Evolutionary conservation across 2,329 filamentous ascomycete genomes (phyloP), one percentile per base, ranked within the genome.

Genomic region (Cladosporium sp.): DNA sequence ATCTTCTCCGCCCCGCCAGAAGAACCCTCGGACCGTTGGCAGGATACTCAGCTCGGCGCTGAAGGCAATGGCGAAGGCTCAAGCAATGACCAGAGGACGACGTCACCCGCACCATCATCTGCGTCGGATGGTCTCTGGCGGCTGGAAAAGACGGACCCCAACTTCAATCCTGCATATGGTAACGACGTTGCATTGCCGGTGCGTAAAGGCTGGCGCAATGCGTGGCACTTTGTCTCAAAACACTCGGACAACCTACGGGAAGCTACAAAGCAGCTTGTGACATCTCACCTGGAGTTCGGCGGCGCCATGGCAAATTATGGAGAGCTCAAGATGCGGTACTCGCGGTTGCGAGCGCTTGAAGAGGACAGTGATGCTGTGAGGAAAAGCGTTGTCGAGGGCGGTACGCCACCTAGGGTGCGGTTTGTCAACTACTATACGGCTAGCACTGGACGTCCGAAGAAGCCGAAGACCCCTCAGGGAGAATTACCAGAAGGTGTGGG

Each of bases 401-500:
- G 59, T 12, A 51, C 60, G 55, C 75, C 76, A 1, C 76, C 78
- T 2, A 79, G 87, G 55, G 83, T 94, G 11, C 82, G 91, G 15
- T 96, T 96, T 67, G 80, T 90, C 59, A 96, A 96, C 70, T 96
- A 96, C 71, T 96, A 93, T 70, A 96, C 92, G 1, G 83, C 89
- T n/a, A 92, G 89, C 64, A 88, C 88, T 9, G 92, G 92, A 3
- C 80, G 84, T 60, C 80, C 82, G 2, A 92, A 78, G 66, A 76
- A 74, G 63, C 71, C 73, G 5, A 75, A 75, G 60, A 70, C 88
- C 65, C 73, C 74, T 14, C 77, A 79, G 63, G 58, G 49, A 15
- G 51, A 58, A 12, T 17, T 51, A 12, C 55, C 59, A 2, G 56
- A 55, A 7, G 51, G 47, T n/a, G 58, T 59, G 5, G 51, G 50